Conservation (phyloP, 208 protist genomes). For the Leishmania martiniquensis region DNA sequence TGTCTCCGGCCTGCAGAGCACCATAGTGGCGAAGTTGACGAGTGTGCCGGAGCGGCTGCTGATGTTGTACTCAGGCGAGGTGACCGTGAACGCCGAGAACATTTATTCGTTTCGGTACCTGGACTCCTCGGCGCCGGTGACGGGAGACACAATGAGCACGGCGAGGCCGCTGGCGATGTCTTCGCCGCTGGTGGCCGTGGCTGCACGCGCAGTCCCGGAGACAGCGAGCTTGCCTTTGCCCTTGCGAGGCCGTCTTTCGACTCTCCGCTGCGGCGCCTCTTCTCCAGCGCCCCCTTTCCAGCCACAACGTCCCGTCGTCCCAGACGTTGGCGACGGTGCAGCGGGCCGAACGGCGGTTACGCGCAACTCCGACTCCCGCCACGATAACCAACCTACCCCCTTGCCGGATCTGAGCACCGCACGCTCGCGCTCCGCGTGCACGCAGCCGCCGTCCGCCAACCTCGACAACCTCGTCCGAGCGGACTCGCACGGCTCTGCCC, state of each 20-base stretch:
- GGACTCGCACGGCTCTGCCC: conserved; percentile 1
- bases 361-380: conserved; percentile 29
- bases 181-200: conserved; percentile 23
- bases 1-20: conserved; percentile 66
- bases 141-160: conserved; percentile 46
- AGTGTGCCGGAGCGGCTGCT: conserved; percentile 58
- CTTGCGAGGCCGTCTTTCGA: background rate
- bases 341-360: background rate
- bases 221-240: background rate
- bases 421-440: background rate
- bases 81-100: conserved; percentile 68
- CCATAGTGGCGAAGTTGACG: conserved; percentile 66
- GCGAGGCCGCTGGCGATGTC: conserved; percentile 38
- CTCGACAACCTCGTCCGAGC: background rate
- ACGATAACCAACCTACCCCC: conserved; percentile 16
- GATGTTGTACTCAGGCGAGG: conserved; percentile 72
- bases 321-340: background rate
- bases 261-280: background rate
- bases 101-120: conserved; percentile 89
- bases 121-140: conserved; percentile 49
- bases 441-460: conserved; percentile 3
- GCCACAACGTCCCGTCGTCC: background rate
- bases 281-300: background rate
- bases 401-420: conserved; percentile 13
- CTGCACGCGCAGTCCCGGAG: conserved; percentile 8